Percentiles rank a stretch among this genome's conserved stretches.
phyloP scores from a whole-genome alignment of 768 basidiomycete species.

The Amanita pseudoporphyria region DNA sequence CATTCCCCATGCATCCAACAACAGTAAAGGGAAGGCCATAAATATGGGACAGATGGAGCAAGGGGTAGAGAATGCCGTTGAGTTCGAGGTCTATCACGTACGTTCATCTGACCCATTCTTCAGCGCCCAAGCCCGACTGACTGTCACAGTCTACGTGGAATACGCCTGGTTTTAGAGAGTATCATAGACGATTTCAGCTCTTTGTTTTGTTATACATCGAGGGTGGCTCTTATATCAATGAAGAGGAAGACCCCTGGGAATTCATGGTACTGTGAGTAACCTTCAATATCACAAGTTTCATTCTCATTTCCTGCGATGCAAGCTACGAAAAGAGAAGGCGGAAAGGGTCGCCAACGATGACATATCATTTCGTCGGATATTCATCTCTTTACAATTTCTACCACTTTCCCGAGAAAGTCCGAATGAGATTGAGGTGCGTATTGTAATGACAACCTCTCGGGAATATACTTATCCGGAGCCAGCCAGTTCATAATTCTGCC shows the following conservation, averaged over 20 bases:
- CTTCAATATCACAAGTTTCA: neutral
- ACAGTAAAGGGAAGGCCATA: conserved; percentile 46
- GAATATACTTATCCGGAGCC: conserved; percentile 8
- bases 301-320: conserved; percentile 3
- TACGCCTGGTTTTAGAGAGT: conserved; percentile 83
- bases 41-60: conserved; percentile 24
- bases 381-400: conserved; percentile 94
- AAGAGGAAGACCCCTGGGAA: conserved; percentile 92
- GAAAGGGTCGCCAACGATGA: conserved; percentile 33
- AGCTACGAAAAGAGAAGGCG: conserved; percentile 84
- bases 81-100: conserved; percentile 89
- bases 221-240: conserved; percentile 89
- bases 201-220: conserved; percentile 95
- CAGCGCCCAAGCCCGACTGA: neutral
- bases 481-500: conserved; percentile 94
- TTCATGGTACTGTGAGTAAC: conserved; percentile 72
- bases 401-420: conserved; percentile 85
- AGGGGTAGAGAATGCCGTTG: conserved; percentile 51
- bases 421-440: conserved; percentile 75
- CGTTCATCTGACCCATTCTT: conserved; percentile 19
- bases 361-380: conserved; percentile 93
- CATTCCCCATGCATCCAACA: conserved; percentile 25
- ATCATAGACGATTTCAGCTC: conserved; percentile 87
- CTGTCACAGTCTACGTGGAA: conserved; percentile 62
- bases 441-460: neutral